Conservation (phyloP, 495 filamentous ascomycete genomes). For the Neurospora sublineolata region DNA sequence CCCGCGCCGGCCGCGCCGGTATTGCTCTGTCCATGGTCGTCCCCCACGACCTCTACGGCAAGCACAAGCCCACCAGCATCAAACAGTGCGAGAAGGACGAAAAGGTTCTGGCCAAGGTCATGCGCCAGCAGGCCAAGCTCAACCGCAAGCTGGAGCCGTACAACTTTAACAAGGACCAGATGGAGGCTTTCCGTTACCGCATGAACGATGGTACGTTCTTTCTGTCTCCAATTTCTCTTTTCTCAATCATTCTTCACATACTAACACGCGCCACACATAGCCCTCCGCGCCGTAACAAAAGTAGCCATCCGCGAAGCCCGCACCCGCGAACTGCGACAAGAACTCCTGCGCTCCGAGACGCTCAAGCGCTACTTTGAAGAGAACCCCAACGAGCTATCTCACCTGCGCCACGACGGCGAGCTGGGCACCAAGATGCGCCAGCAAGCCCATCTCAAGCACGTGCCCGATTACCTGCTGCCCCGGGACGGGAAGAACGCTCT, state of each 20-base stretch:
- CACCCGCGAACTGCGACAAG: slow-evolving; percentile 73
- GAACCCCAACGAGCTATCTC: slow-evolving; percentile 77
- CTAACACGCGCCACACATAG: not conserved
- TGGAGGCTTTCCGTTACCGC: slow-evolving; percentile 88
- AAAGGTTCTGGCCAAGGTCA: slow-evolving; percentile 61
- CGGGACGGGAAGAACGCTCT: slow-evolving; percentile 60
- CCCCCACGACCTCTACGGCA: slow-evolving; percentile 65
- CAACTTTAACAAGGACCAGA: slow-evolving; percentile 85
- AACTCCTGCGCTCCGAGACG: slow-evolving; percentile 85
- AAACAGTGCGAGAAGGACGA: slow-evolving; percentile 70
- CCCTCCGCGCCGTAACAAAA: slow-evolving; percentile 62
- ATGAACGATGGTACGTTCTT: slow-evolving; percentile 70
- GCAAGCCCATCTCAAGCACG: slow-evolving; percentile 85
- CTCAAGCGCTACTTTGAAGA: slow-evolving; percentile 94
- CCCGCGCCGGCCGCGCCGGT: slow-evolving; percentile 75
- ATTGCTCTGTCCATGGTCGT: slow-evolving; percentile 94
- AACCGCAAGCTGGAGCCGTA: slow-evolving; percentile 76
- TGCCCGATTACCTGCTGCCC: slow-evolving; percentile 89
- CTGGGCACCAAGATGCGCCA: slow-evolving; percentile 57
- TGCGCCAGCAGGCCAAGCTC: slow-evolving; percentile 56
- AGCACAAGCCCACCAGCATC: slow-evolving; percentile 77
- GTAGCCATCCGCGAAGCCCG: slow-evolving; percentile 83
- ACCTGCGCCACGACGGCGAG: slow-evolving; percentile 85
- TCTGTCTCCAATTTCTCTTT: not conserved
- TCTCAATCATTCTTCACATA: not conserved